Evolutionary conservation across 2,329 filamentous ascomycete genomes (phyloP), one percentile per base, ranked within the genome.

Genomic region (Cryphonectria carpinicola): DNA sequence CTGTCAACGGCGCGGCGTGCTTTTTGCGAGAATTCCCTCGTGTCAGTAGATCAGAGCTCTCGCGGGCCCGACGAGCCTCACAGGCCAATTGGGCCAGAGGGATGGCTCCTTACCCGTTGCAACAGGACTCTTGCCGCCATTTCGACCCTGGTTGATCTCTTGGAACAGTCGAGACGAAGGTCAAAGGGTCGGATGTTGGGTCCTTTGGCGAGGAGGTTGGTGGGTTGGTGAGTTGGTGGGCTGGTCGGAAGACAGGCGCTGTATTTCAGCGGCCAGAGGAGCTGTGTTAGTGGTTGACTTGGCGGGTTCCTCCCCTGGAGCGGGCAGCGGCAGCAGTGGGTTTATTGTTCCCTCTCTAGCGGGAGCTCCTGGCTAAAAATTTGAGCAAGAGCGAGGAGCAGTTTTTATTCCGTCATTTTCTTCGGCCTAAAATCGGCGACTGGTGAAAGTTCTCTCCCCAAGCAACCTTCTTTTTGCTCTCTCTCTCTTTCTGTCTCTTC

Each of bases 91-190:
- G 71, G 54, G 37, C 39, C 46, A 52, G 1, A 13, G 10, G 35
- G 62, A 28, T 46, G 65, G 19, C 13, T 14, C 70, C 82, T 79
- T 78, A 89, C 87, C 84, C 83, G 84, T 81, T 84, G 85, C 77
- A 88, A 81, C 80, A 89, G 82, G 81, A 88, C 82, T 87, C 86
- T 86, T 78, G 87, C 84, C 82, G 86, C 86, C 87, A 89, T 89
- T 80, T 79, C 85, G 78, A 77, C 79, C 81, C 83, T 83, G 85
- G 85, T 86, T 84, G 83, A 81, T 75, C 76, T 66, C 73, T 71
- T 62, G 58, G 54, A 46, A 46, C 66, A n/a, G n/a, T 60, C 60
- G 43, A 58, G 28, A 54, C 43, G 65, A 64, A 43, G 39, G 49
- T 70, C 32, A 68, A 39, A 69, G 32, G 65, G 69, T 32, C 68